Percentiles rank a stretch among this genome's conserved stretches.
Conservation (phyloP, 805 yeast genomes). For the Jamesozyma gamospora region DNA sequence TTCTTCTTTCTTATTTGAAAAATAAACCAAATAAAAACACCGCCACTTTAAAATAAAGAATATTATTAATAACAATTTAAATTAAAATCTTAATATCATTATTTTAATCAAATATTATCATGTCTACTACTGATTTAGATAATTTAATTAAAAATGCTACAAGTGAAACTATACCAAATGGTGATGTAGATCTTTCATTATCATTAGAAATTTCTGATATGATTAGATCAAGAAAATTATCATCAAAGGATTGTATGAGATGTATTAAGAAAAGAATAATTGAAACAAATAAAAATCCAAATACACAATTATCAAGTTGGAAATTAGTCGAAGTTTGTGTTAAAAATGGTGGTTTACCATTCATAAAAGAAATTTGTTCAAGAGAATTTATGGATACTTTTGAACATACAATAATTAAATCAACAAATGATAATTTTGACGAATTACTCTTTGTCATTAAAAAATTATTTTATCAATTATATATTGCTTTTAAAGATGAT, state of each 20-base stretch:
- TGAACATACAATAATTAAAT: conserved; percentile 35
- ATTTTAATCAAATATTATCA: no score
- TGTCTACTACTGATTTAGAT: conserved; percentile 34
- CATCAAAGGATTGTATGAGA: conserved; percentile 77
- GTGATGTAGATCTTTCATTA: conserved; percentile 66
- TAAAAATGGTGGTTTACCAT: conserved; percentile 86
- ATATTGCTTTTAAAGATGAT: conserved; percentile 58
- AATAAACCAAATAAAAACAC: no score
- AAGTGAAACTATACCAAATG: conserved; percentile 82
- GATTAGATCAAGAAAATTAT: conserved; percentile 70
- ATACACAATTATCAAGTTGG: conserved; percentile 63
- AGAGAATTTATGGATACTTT: conserved; percentile 80
- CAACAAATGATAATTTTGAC: conserved; percentile 19
- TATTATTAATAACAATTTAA: no score
- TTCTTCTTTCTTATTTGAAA: no score
- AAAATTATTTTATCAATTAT: conserved; percentile 67
- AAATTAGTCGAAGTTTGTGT: conserved; percentile 77
- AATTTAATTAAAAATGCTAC: conserved; percentile 66
- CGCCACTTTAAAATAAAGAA: no score
- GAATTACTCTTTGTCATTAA: conserved; percentile 54
- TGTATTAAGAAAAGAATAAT: conserved; percentile 66
- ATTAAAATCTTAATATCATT: no score
- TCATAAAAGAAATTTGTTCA: conserved; percentile 65
- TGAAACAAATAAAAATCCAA: conserved; percentile 55
- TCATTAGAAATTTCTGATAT: conserved; percentile 83